These are phyloP conservation scores for Entomortierella beljakovae DNA, from an alignment of 192 early-diverging fungal species.

Conservation along the genomic window DNA sequence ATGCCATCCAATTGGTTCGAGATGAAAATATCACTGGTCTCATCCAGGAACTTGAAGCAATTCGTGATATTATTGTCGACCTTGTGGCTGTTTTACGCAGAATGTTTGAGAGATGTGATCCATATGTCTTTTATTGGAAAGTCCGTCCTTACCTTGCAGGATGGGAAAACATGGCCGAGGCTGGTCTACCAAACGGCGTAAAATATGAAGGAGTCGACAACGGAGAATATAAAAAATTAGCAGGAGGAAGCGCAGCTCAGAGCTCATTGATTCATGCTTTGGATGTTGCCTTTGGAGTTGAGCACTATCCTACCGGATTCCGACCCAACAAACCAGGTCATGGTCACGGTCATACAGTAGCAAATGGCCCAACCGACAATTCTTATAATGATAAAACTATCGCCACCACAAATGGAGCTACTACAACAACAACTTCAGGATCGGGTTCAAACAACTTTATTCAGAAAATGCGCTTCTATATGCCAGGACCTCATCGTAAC, in stretches of 20 bases:
- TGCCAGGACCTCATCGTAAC: conserved; percentile 87
- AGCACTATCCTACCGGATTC: conserved; percentile 83
- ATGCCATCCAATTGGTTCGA: conserved; percentile 69
- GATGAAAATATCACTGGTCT: conserved; percentile 62
- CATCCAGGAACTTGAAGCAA: conserved; percentile 64
- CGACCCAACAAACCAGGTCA: conserved; percentile 26
- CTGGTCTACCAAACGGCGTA: conserved; percentile 87
- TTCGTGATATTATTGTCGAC: conserved; percentile 65
- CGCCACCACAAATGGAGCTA: background rate
- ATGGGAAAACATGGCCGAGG: conserved; percentile 92
- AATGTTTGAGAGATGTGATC: conserved; percentile 96
- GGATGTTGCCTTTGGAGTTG: conserved; percentile 89
- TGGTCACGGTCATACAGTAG: background rate
- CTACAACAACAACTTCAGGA: background rate
- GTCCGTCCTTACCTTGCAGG: conserved; percentile 91
- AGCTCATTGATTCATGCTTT: conserved; percentile 92
- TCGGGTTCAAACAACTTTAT: conserved; percentile 76
- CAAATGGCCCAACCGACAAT: conserved; percentile 11
- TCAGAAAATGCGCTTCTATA: conserved; percentile 92
- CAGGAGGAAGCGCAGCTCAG: conserved; percentile 96
- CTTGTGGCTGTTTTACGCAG: conserved; percentile 68
- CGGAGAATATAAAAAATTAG: conserved; percentile 78
- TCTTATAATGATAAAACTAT: conserved; percentile 19
- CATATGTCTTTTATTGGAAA: conserved; percentile 95
- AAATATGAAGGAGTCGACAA: conserved; percentile 94